Percentiles rank a stretch among this genome's conserved stretches.
phyloP scores from a whole-genome alignment of 768 basidiomycete species.

The Cyathus striatus region DNA sequence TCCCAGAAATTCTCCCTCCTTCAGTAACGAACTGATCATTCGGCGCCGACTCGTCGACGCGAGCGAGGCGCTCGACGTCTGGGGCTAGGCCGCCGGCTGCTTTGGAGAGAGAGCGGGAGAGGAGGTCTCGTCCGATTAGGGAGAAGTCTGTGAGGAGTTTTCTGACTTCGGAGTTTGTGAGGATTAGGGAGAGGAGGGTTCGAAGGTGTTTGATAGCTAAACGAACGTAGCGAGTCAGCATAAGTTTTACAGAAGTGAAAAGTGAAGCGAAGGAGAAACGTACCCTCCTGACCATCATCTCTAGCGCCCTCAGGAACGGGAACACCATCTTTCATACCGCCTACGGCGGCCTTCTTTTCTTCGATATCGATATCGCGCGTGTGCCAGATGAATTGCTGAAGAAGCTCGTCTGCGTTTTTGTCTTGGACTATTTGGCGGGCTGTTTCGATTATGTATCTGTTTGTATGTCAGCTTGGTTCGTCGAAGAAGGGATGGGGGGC shows the following conservation, averaged over 20 bases:
- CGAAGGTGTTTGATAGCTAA: slow-evolving; percentile 85
- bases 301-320: slow-evolving; percentile 51
- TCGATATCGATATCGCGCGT: slow-evolving; percentile 56
- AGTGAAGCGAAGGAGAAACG: slow-evolving; percentile 4
- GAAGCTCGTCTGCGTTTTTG: slow-evolving; percentile 88
- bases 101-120: slow-evolving; percentile 71
- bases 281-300: slow-evolving; percentile 62
- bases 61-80: slow-evolving; percentile 48
- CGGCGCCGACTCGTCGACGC: slow-evolving; percentile 67
- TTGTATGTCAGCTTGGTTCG: too few relatives aligned
- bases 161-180: slow-evolving; percentile 91
- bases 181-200: slow-evolving; percentile 77
- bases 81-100: slow-evolving; percentile 70
- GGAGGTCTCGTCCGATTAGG: slow-evolving; percentile 77
- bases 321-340: slow-evolving; percentile 11
- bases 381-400: slow-evolving; percentile 89
- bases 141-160: slow-evolving; percentile 81
- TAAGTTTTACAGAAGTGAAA: neutral
- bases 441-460: slow-evolving; percentile 78
- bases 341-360: too few relatives aligned
- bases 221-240: neutral
- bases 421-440: slow-evolving; percentile 63
- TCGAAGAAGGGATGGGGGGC: too few relatives aligned
- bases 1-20: slow-evolving; percentile 25
- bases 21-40: slow-evolving; percentile 59